These are phyloP conservation scores for Penicillium atrosanguineum DNA, from an alignment of 495 filamentous ascomycete genomes.

Conservation along the genomic window DNA sequence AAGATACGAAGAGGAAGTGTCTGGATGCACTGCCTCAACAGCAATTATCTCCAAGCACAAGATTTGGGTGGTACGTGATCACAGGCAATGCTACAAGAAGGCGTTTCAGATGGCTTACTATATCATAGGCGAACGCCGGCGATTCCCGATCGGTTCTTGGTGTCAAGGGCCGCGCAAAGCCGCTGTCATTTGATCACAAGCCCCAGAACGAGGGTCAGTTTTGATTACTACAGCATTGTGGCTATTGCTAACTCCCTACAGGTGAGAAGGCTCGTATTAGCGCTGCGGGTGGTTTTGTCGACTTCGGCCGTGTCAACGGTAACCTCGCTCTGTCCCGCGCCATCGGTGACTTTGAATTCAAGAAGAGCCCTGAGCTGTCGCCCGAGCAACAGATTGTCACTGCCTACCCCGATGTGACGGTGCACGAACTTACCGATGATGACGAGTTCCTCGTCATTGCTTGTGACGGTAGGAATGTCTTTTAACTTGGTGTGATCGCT, in stretches of 20 bases:
- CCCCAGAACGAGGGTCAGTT: conserved; percentile 90
- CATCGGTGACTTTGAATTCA: conserved; percentile 99
- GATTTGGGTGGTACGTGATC: conserved; percentile 82
- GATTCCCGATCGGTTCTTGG: conserved; percentile 93
- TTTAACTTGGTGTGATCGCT: neutral
- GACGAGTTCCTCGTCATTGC: conserved; percentile 97
- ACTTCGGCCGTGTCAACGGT: conserved; percentile 97
- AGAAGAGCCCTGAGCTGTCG: conserved; percentile 94
- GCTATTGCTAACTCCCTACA: conserved; percentile 36
- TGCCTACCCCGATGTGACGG: conserved; percentile 87
- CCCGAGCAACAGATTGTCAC: conserved; percentile 98
- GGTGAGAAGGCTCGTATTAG: conserved; percentile 95
- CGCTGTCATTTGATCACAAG: conserved; percentile 96
- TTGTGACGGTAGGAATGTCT: conserved; percentile 75
- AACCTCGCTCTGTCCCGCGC: conserved; percentile 97
- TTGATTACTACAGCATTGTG: neutral
- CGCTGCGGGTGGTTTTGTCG: conserved; percentile 95
- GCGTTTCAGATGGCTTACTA: conserved; percentile 8
- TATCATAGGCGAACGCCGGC: conserved; percentile 81
- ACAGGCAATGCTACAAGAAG: neutral
- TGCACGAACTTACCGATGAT: conserved; percentile 86
- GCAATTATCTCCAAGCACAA: conserved; percentile 84
- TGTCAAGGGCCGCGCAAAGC: conserved; percentile 94
- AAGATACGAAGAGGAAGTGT: conserved; percentile 95
- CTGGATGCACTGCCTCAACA: conserved; percentile 93